Evolutionary conservation across 495 filamentous ascomycete species (phyloP).

Genomic region (Zalerion maritima): DNA sequence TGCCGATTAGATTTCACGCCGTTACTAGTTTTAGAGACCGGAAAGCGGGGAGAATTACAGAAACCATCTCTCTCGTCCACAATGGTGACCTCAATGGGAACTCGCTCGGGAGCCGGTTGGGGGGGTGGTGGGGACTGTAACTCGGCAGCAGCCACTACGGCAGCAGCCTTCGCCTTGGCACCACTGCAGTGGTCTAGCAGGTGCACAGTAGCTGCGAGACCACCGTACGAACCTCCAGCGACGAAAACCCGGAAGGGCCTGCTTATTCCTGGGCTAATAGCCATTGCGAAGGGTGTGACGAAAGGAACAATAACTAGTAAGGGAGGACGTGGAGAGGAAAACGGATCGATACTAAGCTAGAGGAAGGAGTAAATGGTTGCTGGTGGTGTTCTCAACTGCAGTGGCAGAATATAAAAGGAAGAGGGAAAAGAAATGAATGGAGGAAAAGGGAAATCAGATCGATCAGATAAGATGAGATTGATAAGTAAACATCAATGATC

Average conservation of each 20-base stretch:
- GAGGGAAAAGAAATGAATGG: too few relatives aligned
- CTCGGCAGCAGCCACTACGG: conserved; percentile 5
- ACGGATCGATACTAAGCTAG: too few relatives aligned
- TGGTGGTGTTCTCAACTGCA: too few relatives aligned
- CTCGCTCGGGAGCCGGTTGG: conserved; percentile 15
- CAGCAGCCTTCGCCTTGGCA: conserved; percentile 12
- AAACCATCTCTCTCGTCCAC: conserved; percentile 59
- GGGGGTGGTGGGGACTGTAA: conserved; percentile 9
- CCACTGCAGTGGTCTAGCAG: conserved; percentile 44
- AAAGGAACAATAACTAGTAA: too few relatives aligned
- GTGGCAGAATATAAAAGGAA: too few relatives aligned
- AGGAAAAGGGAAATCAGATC: too few relatives aligned
- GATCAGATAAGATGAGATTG: too few relatives aligned
- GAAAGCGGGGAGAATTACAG: conserved; percentile 28
- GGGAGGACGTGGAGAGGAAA: too few relatives aligned
- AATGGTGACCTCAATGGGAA: conserved; percentile 47
- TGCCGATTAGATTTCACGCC: conserved; percentile 2
- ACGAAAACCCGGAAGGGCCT: conserved; percentile 34
- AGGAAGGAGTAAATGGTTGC: too few relatives aligned
- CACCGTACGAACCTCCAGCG: conserved; percentile 51
- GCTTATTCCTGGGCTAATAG: too few relatives aligned
- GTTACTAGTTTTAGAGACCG: neutral
- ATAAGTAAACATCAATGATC: too few relatives aligned
- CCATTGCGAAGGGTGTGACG: too few relatives aligned
- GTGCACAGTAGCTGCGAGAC: conserved; percentile 44